These are phyloP conservation scores for Alternaria infectoria DNA, from an alignment of 2,329 filamentous ascomycete species.

Conservation along the genomic window DNA sequence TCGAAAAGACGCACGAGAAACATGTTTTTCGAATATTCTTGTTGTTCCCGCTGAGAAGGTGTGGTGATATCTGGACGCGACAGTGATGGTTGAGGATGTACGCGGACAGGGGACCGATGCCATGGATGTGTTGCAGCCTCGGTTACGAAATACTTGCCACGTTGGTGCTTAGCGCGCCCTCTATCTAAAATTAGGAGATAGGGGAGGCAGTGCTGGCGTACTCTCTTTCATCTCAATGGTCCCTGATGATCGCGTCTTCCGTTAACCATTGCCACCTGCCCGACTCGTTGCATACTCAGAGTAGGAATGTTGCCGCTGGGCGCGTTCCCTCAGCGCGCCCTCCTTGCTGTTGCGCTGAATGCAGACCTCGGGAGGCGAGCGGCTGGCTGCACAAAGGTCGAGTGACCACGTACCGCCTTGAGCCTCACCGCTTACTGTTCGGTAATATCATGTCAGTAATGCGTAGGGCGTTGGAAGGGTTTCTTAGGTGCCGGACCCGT, in stretches of 20 bases:
- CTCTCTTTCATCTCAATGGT: slow-evolving; percentile 17
- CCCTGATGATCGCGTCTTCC: slow-evolving; percentile 23
- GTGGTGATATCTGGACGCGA: slow-evolving; percentile 1
- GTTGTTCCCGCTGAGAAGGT: background rate
- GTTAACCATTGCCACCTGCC: slow-evolving; percentile 26
- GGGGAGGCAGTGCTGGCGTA: slow-evolving; percentile 35
- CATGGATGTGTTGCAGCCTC: slow-evolving; percentile 19
- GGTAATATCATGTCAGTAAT: slow-evolving; percentile 26
- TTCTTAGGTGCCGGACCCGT: slow-evolving; percentile 29
- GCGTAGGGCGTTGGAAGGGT: slow-evolving; percentile 25
- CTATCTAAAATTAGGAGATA: slow-evolving; percentile 40
- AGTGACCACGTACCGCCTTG: slow-evolving; percentile 15
- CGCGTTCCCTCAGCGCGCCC: slow-evolving; percentile 1
- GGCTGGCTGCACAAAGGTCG: slow-evolving; percentile 17
- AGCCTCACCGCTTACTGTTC: slow-evolving; percentile 20
- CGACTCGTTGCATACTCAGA: slow-evolving; percentile 10
- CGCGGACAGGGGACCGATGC: background rate
- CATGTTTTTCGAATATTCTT: background rate
- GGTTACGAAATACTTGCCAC: slow-evolving; percentile 11
- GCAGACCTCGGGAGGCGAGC: slow-evolving; percentile 21
- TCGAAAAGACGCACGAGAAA: background rate
- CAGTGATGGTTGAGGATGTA: background rate
- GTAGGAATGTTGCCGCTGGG: slow-evolving; percentile 4
- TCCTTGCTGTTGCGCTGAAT: background rate
- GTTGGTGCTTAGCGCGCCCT: slow-evolving; percentile 7